phyloP scores from a whole-genome alignment of 768 basidiomycete genomes.

The Suillus fuscotomentosus region DNA sequence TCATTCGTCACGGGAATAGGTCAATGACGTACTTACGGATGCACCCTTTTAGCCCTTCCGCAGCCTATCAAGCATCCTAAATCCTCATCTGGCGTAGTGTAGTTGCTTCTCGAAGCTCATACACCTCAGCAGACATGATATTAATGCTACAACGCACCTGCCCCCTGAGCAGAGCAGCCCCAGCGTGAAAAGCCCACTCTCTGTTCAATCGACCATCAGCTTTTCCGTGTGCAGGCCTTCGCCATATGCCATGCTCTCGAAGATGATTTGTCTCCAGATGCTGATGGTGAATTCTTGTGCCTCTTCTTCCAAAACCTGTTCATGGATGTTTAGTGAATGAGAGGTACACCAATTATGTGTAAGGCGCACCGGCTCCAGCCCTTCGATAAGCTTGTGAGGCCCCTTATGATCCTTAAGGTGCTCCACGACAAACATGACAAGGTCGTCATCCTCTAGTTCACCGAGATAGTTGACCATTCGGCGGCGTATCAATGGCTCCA shows the following conservation, averaged over 20 bases:
- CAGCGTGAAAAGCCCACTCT: conserved; percentile 16
- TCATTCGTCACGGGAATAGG: conserved; percentile 44
- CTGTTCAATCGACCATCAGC: conserved; percentile 67
- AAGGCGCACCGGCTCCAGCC: conserved; percentile 80
- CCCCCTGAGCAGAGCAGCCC: conserved; percentile 32
- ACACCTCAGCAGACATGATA: conserved; percentile 39
- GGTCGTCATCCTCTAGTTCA: conserved; percentile 90
- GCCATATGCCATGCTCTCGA: conserved; percentile 92
- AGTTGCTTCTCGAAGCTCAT: conserved; percentile 26
- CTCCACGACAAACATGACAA: conserved; percentile 92
- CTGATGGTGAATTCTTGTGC: conserved; percentile 73
- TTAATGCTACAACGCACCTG: conserved; percentile 66
- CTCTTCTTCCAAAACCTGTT: conserved; percentile 90
- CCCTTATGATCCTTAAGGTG: conserved; percentile 89
- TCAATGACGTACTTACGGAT: conserved; percentile 59
- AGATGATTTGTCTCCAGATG: conserved; percentile 91
- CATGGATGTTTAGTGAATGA: conserved; percentile 4
- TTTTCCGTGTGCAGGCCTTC: conserved; percentile 87
- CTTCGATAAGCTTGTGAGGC: conserved; percentile 83
- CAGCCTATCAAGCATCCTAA: conserved; percentile 8
- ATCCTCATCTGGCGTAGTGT: conserved; percentile 16
- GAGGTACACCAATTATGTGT: neutral
- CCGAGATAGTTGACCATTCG: conserved; percentile 87
- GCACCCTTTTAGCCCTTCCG: conserved; percentile 11
- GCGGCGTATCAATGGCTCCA: conserved; percentile 80